A percentile compares a stretch with the other conserved stretches of the same genome.
Evolutionary conservation across 1,139 yeast species (phyloP).

Genomic region (Pichia sp.): DNA sequence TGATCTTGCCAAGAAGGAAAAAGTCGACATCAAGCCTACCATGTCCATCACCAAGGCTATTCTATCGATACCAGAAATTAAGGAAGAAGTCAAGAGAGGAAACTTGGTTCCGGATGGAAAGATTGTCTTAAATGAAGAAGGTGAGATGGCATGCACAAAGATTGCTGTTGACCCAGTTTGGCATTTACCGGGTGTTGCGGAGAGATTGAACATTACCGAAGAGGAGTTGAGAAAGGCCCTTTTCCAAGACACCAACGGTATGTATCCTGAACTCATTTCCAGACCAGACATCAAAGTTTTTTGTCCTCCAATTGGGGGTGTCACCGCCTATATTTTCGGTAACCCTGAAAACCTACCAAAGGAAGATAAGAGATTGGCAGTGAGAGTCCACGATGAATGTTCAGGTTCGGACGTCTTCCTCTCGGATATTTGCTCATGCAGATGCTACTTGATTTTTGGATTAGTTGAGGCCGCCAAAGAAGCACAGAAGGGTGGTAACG

Average conservation of each 20-base stretch:
- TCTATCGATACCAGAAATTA: conserved; percentile 52
- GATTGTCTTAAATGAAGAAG: conserved; percentile 49
- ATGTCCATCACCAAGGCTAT: conserved; percentile 61
- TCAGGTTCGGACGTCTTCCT: conserved; percentile 65
- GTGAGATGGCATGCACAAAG: conserved; percentile 56
- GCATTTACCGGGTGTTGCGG: conserved; percentile 62
- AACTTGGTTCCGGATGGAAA: conserved; percentile 51
- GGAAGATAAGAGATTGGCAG: conserved; percentile 44
- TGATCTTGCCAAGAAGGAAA: conserved; percentile 38
- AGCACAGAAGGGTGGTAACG: conserved; percentile 59
- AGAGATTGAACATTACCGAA: conserved; percentile 53
- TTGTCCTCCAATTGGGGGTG: conserved; percentile 61
- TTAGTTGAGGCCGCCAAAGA: conserved; percentile 59
- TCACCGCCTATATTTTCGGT: conserved; percentile 59
- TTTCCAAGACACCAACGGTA: conserved; percentile 61
- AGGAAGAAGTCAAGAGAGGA: conserved; percentile 48
- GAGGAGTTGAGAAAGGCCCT: conserved; percentile 50
- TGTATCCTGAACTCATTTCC: conserved; percentile 59
- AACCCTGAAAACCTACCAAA: conserved; percentile 49
- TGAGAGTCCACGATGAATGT: conserved; percentile 61
- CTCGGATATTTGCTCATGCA: conserved; percentile 60
- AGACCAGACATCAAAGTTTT: conserved; percentile 59
- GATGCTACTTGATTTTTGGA: conserved; percentile 59
- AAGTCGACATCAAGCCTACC: conserved; percentile 54
- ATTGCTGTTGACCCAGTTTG: conserved; percentile 65